Evolutionary conservation across 805 yeast genomes (phyloP), one percentile per base, ranked within the genome.

Genomic region (Candida koratica): DNA sequence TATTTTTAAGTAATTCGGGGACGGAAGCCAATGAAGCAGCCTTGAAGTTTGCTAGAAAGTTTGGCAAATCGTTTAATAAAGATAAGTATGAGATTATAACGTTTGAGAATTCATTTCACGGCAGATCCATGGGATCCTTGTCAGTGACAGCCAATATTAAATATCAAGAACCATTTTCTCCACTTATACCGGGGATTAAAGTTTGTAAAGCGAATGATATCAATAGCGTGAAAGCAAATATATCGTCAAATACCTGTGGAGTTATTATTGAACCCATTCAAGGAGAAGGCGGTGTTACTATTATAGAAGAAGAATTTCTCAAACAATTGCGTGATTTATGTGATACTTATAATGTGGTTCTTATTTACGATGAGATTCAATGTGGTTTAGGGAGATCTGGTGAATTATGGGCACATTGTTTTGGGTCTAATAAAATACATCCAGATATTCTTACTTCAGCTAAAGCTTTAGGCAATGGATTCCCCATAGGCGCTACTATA

Each of bases 361-460:
- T 90, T 41, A 89, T 90, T 45, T 88, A 79, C 57, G 98, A 90
- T 64, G 98, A 90, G 65, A 90, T 90, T 52, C 98, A 90, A 61
- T 87, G 96, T 70, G 98, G 98, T 12, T 71, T 90, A 48, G 96
- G 96, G 12, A 80, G 98, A 58, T 72, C 95, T 0, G 97, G 97
- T 29, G 74, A 77, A 42, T 66, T 93, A 26, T 90, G 98, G 98
- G 95, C 97, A 0, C 98, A 90, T 56, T 68, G 78, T 27, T 67
- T 73, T 41, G 65, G 83, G 33, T 89, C 93, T 25, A 58, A 67
- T 32, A 84, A 78, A 40, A 95, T 93, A 0, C 95, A 87, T 54
- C 98, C 98, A 2, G 98, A 93, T 60, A 86, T 93, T 40, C 58
- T 90, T 29, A 90, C 97, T 14, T 76, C 81, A 74, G 98, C 98